Percentiles rank a stretch among this genome's conserved stretches.
Evolutionary conservation across 2,329 filamentous ascomycete species (phyloP).

Genomic region (Fusarium pilosicola): DNA sequence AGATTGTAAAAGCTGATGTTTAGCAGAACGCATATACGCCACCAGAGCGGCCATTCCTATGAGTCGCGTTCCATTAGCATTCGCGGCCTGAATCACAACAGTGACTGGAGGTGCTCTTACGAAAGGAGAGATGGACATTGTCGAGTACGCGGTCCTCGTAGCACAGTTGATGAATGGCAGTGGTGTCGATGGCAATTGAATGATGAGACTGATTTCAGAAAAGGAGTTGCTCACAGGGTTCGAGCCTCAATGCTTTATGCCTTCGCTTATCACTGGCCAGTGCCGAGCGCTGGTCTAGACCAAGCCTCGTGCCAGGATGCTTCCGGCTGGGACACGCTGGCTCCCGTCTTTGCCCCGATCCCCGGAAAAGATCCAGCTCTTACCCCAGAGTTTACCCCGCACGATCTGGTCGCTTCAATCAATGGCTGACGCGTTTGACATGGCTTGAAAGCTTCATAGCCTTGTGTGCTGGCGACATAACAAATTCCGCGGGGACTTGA

Average conservation of each 20-base stretch:
- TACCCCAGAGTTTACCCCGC: neutral
- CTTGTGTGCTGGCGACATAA: neutral
- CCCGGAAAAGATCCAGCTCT: neutral
- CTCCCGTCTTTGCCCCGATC: neutral
- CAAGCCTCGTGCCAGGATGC: neutral
- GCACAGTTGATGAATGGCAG: neutral
- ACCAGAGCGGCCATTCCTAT: conserved; percentile 15
- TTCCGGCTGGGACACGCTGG: neutral
- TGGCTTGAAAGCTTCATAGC: neutral
- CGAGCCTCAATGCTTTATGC: neutral
- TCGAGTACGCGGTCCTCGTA: neutral
- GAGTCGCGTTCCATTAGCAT: neutral
- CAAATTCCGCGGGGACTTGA: neutral
- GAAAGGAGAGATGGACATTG: neutral
- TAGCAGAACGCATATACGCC: neutral
- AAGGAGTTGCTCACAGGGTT: neutral
- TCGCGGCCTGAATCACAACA: fast-evolving
- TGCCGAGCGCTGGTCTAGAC: neutral
- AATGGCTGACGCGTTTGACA: neutral
- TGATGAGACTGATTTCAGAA: neutral
- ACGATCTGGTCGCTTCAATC: neutral
- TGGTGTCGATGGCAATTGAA: neutral
- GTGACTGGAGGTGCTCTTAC: neutral
- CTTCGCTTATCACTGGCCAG: neutral
- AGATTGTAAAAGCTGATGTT: conserved; percentile 12